Percentiles rank a stretch among this genome's conserved stretches.
phyloP scores from a whole-genome alignment of 2,329 filamentous ascomycete genomes.

The Magnaporthiopsis rhizophila region DNA sequence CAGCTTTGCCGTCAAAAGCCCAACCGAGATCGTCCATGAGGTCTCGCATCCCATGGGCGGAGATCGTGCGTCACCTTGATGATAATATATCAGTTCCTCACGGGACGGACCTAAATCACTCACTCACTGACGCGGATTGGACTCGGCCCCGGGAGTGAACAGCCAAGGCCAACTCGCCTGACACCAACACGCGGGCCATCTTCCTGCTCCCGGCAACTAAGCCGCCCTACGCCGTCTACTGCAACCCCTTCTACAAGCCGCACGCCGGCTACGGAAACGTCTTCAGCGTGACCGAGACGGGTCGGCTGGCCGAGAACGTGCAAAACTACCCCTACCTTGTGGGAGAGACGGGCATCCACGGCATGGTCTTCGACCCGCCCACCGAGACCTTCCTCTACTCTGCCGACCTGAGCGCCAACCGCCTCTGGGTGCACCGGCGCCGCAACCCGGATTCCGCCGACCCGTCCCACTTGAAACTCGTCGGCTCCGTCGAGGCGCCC shows the following conservation, averaged over 20 bases:
- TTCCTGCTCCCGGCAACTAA: slow-evolving; percentile 75
- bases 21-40: slow-evolving; percentile 68
- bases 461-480: slow-evolving; percentile 55
- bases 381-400: slow-evolving; percentile 70
- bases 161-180: slow-evolving; percentile 60
- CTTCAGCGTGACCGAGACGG: slow-evolving; percentile 52
- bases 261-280: slow-evolving; percentile 76
- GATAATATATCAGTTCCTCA: not conserved
- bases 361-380: slow-evolving; percentile 67
- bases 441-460: slow-evolving; percentile 26
- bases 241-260: slow-evolving; percentile 76
- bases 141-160: slow-evolving; percentile 6
- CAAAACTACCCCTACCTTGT: slow-evolving; percentile 65
- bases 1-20: slow-evolving; percentile 68
- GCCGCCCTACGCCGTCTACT: slow-evolving; percentile 75
- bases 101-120: not conserved
- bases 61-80: slow-evolving; percentile 51
- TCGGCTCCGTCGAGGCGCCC: slow-evolving; percentile 67
- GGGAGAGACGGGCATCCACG: slow-evolving; percentile 64
- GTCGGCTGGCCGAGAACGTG: slow-evolving; percentile 53
- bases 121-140: not conserved
- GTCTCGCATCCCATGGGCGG: slow-evolving; percentile 68
- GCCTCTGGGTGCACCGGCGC: slow-evolving; percentile 72
- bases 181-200: slow-evolving; percentile 80
- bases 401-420: slow-evolving; percentile 69